Conservation (phyloP, 345 rosid genomes). For the Raphanus sativus region DNA sequence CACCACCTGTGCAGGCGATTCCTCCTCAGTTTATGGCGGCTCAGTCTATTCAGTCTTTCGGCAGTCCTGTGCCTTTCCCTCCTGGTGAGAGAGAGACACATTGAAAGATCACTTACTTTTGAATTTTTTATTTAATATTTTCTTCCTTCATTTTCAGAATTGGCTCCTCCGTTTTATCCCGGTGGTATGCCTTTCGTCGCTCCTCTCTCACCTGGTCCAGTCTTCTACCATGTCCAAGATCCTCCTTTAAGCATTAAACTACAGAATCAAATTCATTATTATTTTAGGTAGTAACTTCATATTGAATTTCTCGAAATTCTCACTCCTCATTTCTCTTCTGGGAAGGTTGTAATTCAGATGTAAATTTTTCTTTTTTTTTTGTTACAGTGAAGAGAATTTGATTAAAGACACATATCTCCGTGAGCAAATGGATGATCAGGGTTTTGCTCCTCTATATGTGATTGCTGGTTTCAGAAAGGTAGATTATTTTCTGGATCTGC, state of each 20-base stretch:
- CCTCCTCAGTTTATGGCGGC: conserved; percentile 52
- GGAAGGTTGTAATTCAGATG: conserved; percentile 20
- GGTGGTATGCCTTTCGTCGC: conserved; percentile 49
- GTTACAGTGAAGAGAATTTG: conserved; percentile 79
- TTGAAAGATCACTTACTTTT: conserved; percentile 15
- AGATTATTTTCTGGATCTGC: conserved; percentile 24
- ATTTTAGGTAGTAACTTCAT: conserved; percentile 63
- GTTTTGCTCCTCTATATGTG: conserved; percentile 69
- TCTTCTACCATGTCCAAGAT: conserved; percentile 50
- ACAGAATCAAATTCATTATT: conserved; percentile 72
- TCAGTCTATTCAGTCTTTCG: conserved; percentile 54
- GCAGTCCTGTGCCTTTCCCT: conserved; percentile 48
- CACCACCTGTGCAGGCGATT: conserved; percentile 51
- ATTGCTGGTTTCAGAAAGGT: conserved; percentile 87
- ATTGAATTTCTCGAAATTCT: neutral
- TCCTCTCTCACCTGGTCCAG: conserved; percentile 44
- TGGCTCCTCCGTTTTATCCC: conserved; percentile 55
- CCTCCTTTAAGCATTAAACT: conserved; percentile 55
- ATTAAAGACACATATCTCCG: conserved; percentile 74
- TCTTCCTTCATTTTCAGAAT: conserved; percentile 41
- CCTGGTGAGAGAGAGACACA: conserved; percentile 56
- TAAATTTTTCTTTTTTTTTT: conserved; percentile 26
- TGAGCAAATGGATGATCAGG: conserved; percentile 81
- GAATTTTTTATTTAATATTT: neutral
- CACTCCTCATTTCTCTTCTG: neutral